Evolutionary conservation across 2,329 filamentous ascomycete genomes (phyloP).

Genomic region (Fusarium sp.): DNA sequence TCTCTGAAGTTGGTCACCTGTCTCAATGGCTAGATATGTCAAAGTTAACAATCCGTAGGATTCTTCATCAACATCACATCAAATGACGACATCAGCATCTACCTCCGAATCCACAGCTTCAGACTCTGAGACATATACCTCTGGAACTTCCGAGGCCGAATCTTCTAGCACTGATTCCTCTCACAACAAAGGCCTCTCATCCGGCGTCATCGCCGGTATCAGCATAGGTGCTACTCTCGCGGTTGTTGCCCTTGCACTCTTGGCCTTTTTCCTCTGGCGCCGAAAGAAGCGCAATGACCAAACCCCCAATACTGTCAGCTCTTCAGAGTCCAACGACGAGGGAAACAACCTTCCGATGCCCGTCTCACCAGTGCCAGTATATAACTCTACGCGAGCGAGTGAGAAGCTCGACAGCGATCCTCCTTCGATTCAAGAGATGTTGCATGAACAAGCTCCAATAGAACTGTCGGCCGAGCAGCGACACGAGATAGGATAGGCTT

Average conservation of each 20-base stretch:
- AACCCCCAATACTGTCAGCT: neutral
- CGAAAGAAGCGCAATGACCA: constrained; percentile 19
- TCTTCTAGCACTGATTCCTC: neutral
- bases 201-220: constrained; percentile 22
- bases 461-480: constrained; percentile 6
- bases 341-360: neutral
- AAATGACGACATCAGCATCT: neutral
- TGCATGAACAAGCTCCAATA: neutral
- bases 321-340: neutral
- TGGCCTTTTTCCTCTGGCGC: constrained; percentile 24
- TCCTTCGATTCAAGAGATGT: neutral
- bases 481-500: constrained; percentile 17
- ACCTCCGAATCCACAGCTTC: neutral
- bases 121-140: neutral
- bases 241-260: constrained; percentile 9
- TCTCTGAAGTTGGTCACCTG: constrained; percentile 41
- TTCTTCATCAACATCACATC: constrained; percentile 4
- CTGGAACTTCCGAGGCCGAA: neutral
- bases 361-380: neutral
- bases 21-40: neutral
- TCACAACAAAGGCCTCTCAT: constrained; percentile 2
- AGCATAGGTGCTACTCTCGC: constrained; percentile 12
- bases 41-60: constrained; percentile 1
- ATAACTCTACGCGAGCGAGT: neutral
- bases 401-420: neutral